Conservation (phyloP, 164 flowering plant genomes). For the Tetracentron sinense region DNA sequence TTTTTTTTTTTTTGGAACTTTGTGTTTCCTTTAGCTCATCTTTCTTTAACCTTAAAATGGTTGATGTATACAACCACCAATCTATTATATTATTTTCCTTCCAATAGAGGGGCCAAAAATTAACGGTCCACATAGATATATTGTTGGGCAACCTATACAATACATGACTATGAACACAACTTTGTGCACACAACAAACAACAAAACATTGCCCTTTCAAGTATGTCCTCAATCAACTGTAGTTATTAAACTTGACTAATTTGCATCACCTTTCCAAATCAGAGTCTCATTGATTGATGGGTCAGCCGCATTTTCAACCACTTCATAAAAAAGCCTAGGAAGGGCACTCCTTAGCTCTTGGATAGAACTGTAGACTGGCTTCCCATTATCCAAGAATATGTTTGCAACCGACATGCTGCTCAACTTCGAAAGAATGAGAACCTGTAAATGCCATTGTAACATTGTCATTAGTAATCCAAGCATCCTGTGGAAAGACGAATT, state of each 20-base stretch:
- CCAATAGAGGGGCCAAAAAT: too few species aligned
- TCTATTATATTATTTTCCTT: too few species aligned
- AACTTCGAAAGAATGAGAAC: conserved; percentile 66
- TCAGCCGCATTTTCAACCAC: conserved; percentile 53
- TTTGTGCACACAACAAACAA: too few species aligned
- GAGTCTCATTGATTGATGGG: conserved; percentile 43
- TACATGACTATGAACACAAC: too few species aligned
- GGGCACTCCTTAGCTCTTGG: conserved; percentile 45
- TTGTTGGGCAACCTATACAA: too few species aligned
- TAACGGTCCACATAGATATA: too few species aligned
- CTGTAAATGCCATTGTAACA: conserved; percentile 35
- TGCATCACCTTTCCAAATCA: conserved; percentile 54
- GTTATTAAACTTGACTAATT: not conserved
- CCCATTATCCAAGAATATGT: conserved; percentile 66
- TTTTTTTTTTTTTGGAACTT: too few species aligned
- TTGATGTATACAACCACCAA: too few species aligned
- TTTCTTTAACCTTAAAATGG: too few species aligned
- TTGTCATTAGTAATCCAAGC: too few species aligned
- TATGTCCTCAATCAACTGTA: not conserved
- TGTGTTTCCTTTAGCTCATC: too few species aligned
- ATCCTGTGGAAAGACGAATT: not conserved
- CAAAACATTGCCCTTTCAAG: not conserved
- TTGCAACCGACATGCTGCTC: conserved; percentile 70
- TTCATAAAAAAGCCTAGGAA: conserved; percentile 37
- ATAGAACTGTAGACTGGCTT: conserved; percentile 52